These are phyloP conservation scores for Neurospora sp. DNA, from an alignment of 2,329 filamentous ascomycete genomes.

Conservation along the genomic window DNA sequence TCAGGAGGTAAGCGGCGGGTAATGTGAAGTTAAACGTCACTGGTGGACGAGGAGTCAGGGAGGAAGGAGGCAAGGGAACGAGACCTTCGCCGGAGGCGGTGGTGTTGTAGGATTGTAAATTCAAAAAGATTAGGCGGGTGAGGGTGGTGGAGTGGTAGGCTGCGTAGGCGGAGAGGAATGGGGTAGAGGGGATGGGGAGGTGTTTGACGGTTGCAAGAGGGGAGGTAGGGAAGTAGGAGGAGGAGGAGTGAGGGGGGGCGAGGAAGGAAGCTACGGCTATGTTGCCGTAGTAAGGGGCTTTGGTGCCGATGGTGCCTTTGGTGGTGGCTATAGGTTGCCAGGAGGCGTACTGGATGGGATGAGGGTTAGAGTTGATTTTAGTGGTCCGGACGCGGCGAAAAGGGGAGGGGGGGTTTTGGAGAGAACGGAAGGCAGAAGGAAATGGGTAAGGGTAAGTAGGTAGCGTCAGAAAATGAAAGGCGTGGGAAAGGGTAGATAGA, in stretches of 20 bases:
- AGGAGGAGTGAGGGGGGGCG: constrained; percentile 25
- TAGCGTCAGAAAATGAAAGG: background rate
- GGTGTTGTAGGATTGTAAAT: constrained; percentile 51
- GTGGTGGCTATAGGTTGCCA: constrained; percentile 51
- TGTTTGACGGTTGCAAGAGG: constrained; percentile 35
- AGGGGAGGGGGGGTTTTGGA: background rate
- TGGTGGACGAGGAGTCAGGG: constrained; percentile 9
- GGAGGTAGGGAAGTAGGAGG: constrained; percentile 20
- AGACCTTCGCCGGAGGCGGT: constrained; percentile 32
- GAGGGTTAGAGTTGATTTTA: background rate
- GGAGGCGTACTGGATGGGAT: constrained; percentile 33
- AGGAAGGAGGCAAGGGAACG: constrained; percentile 13
- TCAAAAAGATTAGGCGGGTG: constrained; percentile 42
- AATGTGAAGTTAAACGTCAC: constrained; percentile 11
- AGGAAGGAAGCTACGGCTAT: constrained; percentile 48
- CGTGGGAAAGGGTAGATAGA: background rate
- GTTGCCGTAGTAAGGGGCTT: constrained; percentile 55
- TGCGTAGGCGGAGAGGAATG: constrained; percentile 43
- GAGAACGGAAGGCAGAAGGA: background rate
- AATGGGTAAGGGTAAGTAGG: background rate
- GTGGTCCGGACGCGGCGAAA: background rate
- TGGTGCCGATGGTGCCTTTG: constrained; percentile 43
- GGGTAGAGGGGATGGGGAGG: constrained; percentile 30
- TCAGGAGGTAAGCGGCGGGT: background rate
- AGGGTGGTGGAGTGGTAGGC: constrained; percentile 36